Conservation (phyloP, 2,329 filamentous ascomycete species). For the Paraphoma chrysanthemicola region DNA sequence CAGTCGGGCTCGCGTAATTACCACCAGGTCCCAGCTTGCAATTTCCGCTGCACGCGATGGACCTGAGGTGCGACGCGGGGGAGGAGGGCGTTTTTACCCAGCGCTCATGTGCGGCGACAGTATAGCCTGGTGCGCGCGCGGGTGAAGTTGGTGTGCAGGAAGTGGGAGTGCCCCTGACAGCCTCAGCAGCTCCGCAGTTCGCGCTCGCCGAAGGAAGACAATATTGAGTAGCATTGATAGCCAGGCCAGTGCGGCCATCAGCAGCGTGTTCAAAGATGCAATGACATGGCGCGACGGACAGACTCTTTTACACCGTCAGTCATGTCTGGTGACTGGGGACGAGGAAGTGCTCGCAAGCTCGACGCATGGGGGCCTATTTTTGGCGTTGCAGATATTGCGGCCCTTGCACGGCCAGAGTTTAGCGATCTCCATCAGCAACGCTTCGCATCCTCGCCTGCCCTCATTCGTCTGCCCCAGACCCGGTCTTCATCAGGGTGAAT, state of each 20-base stretch:
- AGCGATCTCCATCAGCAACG: conserved; percentile 32
- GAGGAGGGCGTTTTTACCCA: conserved; percentile 15
- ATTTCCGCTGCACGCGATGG: conserved; percentile 22
- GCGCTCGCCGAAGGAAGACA: background rate
- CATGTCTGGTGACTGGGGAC: conserved; percentile 21
- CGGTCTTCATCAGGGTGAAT: conserved; percentile 27
- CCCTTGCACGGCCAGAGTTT: conserved; percentile 27
- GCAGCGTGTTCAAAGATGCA: background rate
- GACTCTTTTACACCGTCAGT: conserved; percentile 8
- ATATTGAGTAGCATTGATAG: conserved; percentile 8
- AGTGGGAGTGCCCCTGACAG: background rate
- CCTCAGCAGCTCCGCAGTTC: background rate
- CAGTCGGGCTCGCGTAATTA: conserved; percentile 16
- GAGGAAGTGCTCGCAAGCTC: background rate
- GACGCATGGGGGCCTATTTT: conserved; percentile 36
- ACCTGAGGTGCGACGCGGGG: conserved; percentile 10
- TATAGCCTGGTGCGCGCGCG: background rate
- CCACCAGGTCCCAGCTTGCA: conserved; percentile 11
- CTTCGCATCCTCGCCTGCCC: conserved; percentile 4
- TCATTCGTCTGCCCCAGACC: conserved; percentile 21
- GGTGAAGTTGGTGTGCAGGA: background rate
- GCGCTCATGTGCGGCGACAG: background rate
- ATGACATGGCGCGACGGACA: conserved; percentile 11
- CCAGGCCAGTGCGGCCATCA: conserved; percentile 2
- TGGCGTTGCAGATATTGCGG: conserved; percentile 29